These are phyloP conservation scores for Diaporthe caulivora DNA, from an alignment of 2,329 filamentous ascomycete species.

Conservation along the genomic window DNA sequence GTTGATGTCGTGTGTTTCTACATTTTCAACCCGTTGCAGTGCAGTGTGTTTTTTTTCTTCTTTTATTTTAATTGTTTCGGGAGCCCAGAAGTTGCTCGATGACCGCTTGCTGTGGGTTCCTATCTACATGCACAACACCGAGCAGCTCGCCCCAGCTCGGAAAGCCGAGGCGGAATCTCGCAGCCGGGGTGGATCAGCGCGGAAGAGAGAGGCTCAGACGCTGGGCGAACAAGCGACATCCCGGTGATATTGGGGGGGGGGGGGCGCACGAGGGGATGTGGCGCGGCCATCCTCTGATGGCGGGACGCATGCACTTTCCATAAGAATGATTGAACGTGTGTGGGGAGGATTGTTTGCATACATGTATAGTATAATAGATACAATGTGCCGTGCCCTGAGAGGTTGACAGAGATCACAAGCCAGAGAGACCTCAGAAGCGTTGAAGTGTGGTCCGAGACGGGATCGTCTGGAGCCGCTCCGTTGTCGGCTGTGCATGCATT, in stretches of 20 bases:
- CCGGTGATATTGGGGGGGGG: background rate
- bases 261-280: background rate
- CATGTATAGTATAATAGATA: background rate
- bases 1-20: no score
- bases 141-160: conserved; percentile 9
- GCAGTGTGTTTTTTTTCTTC: background rate
- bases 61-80: no score
- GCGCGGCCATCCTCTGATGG: background rate
- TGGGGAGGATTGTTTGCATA: background rate
- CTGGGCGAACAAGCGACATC: background rate
- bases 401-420: background rate
- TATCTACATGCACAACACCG: background rate
- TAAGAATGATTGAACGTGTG: background rate
- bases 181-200: background rate
- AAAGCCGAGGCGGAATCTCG: conserved; percentile 12
- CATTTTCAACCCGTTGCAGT: background rate
- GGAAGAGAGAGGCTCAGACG: background rate
- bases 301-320: conserved; percentile 6
- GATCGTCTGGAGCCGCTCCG: conserved; percentile 30
- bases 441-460: conserved; percentile 32
- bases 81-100: background rate
- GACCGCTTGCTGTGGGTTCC: background rate
- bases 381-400: background rate
- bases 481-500: conserved; percentile 34
- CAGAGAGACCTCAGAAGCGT: background rate